Evolutionary conservation across 768 basidiomycete species (phyloP).

Genomic region (Suillus americanus): DNA sequence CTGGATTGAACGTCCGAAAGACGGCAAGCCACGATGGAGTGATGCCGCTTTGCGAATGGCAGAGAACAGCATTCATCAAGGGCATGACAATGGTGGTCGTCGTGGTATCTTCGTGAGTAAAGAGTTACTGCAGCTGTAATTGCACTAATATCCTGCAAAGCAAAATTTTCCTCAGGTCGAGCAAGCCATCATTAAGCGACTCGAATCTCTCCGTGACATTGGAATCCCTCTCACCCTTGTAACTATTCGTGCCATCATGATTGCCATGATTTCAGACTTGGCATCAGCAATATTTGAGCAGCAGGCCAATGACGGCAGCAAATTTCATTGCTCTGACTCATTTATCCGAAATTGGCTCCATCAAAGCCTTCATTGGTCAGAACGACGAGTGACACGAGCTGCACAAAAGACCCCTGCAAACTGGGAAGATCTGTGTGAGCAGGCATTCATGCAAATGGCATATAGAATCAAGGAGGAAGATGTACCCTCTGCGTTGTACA

Average conservation of each 20-base stretch:
- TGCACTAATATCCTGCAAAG: constrained; percentile 1
- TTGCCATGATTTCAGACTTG: constrained; percentile 23
- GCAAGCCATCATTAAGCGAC: constrained; percentile 14
- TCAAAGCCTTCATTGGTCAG: constrained; percentile 11
- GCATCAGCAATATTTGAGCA: constrained; percentile 28
- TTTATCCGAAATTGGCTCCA: constrained; percentile 25
- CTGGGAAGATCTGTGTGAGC: constrained; percentile 17
- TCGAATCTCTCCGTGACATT: constrained; percentile 18
- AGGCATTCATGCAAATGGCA: constrained; percentile 23
- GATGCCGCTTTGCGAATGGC: not conserved
- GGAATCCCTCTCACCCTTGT: constrained; percentile 24
- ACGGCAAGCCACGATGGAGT: not conserved
- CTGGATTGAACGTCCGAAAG: not conserved
- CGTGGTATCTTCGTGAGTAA: constrained; percentile 20
- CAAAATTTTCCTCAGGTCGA: constrained; percentile 17
- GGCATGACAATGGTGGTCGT: constrained; percentile 18
- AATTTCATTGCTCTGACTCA: constrained; percentile 28
- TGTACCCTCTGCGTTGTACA: constrained; percentile 27
- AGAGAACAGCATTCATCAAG: not conserved
- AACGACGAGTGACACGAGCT: constrained; percentile 27
- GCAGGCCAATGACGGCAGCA: constrained; percentile 22
- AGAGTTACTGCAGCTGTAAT: not conserved
- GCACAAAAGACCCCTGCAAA: constrained; percentile 36
- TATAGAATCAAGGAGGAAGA: constrained; percentile 24
- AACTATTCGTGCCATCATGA: constrained; percentile 29